Evolutionary conservation across 257 asterid species (phyloP).

Genomic region (Echium plantagineum): DNA sequence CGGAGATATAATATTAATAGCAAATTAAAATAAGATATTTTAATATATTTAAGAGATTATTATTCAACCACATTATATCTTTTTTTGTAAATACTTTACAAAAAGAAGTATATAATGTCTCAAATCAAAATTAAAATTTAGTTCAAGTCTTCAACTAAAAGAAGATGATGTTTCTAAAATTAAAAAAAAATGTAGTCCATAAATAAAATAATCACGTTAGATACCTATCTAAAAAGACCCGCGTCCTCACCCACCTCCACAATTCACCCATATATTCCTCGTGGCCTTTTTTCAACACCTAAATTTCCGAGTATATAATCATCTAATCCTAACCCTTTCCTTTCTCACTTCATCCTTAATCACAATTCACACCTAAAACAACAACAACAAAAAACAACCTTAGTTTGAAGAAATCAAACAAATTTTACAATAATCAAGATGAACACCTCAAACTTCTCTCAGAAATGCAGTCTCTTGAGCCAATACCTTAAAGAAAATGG

Average conservation of each 20-base stretch:
- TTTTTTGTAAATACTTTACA: no score
- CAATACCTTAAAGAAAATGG: conserved; percentile 74
- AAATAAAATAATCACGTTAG: not conserved
- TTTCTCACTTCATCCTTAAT: not conserved
- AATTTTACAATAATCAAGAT: not conserved
- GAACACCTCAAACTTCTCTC: conserved; percentile 48
- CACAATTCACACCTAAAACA: not conserved
- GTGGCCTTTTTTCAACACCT: not conserved
- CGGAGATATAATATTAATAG: no score
- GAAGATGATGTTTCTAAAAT: no score
- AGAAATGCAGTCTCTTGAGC: conserved; percentile 52
- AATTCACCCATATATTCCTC: conserved; percentile 1
- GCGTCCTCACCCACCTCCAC: not conserved
- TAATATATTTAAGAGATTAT: no score
- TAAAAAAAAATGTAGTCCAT: no score
- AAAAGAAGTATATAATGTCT: no score
- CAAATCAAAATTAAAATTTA: no score
- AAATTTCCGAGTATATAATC: not conserved
- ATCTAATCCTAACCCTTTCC: not conserved
- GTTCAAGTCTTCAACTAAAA: no score
- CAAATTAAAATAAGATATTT: no score
- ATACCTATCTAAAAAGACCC: not conserved
- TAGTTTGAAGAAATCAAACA: not conserved
- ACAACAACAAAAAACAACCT: not conserved
- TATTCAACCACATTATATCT: no score